Percentiles rank a stretch among this genome's conserved stretches.
These are phyloP conservation scores for Zymoseptoria ardabiliae DNA, from an alignment of 2,329 filamentous ascomycete species.

Conservation along the genomic window DNA sequence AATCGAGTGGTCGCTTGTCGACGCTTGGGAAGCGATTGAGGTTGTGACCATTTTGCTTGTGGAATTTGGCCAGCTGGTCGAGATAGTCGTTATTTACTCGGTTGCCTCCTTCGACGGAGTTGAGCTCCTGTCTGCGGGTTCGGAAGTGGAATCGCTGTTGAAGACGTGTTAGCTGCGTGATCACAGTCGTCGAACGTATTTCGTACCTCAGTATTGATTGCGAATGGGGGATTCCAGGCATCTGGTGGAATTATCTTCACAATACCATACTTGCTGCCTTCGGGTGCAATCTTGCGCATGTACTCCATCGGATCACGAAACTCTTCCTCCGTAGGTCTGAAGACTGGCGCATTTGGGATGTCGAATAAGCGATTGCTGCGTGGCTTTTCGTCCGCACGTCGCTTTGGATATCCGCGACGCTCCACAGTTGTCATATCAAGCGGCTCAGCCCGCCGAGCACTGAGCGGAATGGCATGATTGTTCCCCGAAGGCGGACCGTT, in stretches of 20 bases:
- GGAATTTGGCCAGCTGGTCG: conserved; percentile 89
- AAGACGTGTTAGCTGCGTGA: conserved; percentile 20
- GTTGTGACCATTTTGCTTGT: conserved; percentile 92
- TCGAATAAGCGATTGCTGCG: conserved; percentile 61
- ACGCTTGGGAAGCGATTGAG: conserved; percentile 92
- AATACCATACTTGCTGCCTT: conserved; percentile 81
- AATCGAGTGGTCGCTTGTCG: conserved; percentile 90
- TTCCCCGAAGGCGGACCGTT: conserved; percentile 35
- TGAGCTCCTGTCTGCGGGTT: conserved; percentile 91
- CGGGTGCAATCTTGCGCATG: conserved; percentile 81
- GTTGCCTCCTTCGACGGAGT: conserved; percentile 96
- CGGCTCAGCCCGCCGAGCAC: conserved; percentile 57
- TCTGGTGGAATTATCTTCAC: conserved; percentile 94
- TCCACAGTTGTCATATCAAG: conserved; percentile 87
- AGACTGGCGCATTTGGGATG: conserved; percentile 83
- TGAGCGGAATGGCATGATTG: conserved; percentile 48
- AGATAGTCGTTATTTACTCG: conserved; percentile 93
- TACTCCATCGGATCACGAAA: conserved; percentile 93
- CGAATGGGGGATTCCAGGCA: conserved; percentile 88
- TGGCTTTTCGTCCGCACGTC: conserved; percentile 60
- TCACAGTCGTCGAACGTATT: not conserved
- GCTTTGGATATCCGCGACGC: conserved; percentile 73
- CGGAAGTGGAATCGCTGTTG: conserved; percentile 88
- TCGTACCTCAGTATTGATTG: conserved; percentile 90
- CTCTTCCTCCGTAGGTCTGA: conserved; percentile 82